Evolutionary conservation across 2,329 filamentous ascomycete genomes (phyloP), one percentile per base, ranked within the genome.

Genomic region (Blumeria hordei): DNA sequence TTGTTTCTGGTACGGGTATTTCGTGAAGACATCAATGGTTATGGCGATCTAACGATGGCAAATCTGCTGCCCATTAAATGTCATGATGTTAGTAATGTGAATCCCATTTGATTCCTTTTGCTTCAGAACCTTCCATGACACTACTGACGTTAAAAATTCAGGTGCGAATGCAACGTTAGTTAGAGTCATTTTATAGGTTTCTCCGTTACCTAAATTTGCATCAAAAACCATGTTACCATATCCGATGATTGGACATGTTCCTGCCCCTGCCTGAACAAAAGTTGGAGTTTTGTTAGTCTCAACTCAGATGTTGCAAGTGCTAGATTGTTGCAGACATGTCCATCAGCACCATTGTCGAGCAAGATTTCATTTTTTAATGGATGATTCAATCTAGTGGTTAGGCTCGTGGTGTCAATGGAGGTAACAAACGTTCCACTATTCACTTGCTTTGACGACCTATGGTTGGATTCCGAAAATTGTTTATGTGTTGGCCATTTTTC

Each of bases 131-230:
- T 51, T 51, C 49, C 28, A 36, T 16, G 49, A 51, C 12, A 51
- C 28, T 36, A 51, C 28, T 51, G 49, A 28, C 14, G 49, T 51
- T 11, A 35, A 16, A 51, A 28, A 51, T 14, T 51, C 28, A n/a
- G 33, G 49, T 28, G 49, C 49, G 35, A 51, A 51, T 28, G 49
- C 49, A 51, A 51, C 28, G 18, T 51, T 51, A 36, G 49, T 51
- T 16, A 28, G 32, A 36, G 49, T 51, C 49, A 51, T 51, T 36
- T 51, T 16, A 18, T 36, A 51, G 36, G 49, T 51, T 16, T 51
- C 11, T 7, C 49, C 49, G n/a, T 51, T 51, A 28, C 49, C 49
- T 34, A 28, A 28, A 14, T 36, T 32, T 51, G 49, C 49, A 28
- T 28, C 14, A 36, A 51, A 51, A 6, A 28, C n/a, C 49, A 51